Conservation (phyloP, 2,329 filamentous ascomycete species). For the Waltergamsia citrina region DNA sequence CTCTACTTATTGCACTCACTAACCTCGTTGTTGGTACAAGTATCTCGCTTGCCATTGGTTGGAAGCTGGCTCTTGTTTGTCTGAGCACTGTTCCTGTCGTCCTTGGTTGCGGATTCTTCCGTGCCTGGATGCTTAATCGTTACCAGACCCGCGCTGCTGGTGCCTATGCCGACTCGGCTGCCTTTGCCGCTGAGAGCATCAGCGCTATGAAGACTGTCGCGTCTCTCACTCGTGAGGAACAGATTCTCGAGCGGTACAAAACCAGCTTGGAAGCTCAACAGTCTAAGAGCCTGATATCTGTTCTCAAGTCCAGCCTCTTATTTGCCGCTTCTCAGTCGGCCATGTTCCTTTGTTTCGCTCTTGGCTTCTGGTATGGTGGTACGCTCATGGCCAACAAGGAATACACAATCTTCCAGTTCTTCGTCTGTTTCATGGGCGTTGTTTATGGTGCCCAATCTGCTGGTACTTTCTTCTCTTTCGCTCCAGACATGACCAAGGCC, state of each 20-base stretch:
- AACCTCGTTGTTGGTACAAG: constrained; percentile 60
- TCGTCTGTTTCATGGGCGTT: constrained; percentile 1
- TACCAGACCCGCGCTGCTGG: constrained; percentile 46
- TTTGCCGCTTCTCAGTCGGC: constrained; percentile 14
- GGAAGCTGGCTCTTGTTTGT: constrained; percentile 79
- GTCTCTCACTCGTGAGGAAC: constrained; percentile 24
- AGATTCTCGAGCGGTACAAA: constrained; percentile 20
- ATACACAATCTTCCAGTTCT: constrained; percentile 1
- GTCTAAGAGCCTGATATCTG: not conserved
- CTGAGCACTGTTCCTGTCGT: constrained; percentile 61
- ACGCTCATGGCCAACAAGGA: not conserved
- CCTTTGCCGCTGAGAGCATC: constrained; percentile 34
- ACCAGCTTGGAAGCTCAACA: constrained; percentile 8
- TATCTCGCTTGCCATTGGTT: constrained; percentile 66
- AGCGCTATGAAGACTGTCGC: constrained; percentile 33
- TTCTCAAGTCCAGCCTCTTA: constrained; percentile 9
- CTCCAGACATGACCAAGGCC: not conserved
- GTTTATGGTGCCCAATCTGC: constrained; percentile 1
- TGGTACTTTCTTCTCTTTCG: not conserved
- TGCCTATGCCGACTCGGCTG: constrained; percentile 56
- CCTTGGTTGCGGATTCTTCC: constrained; percentile 56
- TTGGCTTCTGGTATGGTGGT: constrained; percentile 21
- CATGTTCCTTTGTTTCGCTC: constrained; percentile 19
- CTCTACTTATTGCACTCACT: constrained; percentile 32
- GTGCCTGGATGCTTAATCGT: constrained; percentile 27